These are phyloP conservation scores for Atkinsonella texensis DNA, from an alignment of 2,329 filamentous ascomycete species.

Conservation along the genomic window DNA sequence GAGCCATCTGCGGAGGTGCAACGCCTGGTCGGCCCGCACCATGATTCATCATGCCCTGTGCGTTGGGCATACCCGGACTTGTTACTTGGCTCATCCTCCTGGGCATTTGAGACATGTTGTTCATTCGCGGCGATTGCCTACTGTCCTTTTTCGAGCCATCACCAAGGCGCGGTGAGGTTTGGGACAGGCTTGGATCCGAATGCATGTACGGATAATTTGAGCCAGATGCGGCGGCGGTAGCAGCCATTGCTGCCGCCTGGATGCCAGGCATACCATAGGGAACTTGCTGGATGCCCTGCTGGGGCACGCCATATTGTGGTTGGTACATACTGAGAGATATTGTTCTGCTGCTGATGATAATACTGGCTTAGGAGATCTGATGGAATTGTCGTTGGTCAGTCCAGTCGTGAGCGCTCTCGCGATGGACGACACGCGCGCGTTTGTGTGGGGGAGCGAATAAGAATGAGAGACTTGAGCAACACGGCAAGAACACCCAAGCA, in stretches of 20 bases:
- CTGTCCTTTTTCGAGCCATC: slow-evolving; percentile 60
- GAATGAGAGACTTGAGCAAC: slow-evolving; percentile 6
- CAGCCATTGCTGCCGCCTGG: slow-evolving; percentile 84
- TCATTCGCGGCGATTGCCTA: slow-evolving; percentile 68
- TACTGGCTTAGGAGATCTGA: not conserved
- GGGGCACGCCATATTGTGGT: slow-evolving; percentile 61
- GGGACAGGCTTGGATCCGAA: slow-evolving; percentile 55
- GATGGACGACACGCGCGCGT: slow-evolving; percentile 4
- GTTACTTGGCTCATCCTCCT: slow-evolving; percentile 67
- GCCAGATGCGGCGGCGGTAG: slow-evolving; percentile 81
- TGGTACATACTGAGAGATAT: slow-evolving; percentile 56
- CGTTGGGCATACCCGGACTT: slow-evolving; percentile 61
- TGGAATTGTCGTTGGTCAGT: not conserved
- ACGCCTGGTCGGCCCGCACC: slow-evolving; percentile 36
- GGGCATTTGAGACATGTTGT: slow-evolving; percentile 46
- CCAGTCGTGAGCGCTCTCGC: not conserved
- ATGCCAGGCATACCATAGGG: slow-evolving; percentile 68
- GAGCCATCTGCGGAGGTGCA: slow-evolving; percentile 46
- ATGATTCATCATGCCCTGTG: slow-evolving; percentile 68
- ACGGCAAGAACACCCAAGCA: slow-evolving; percentile 6
- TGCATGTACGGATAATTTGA: slow-evolving; percentile 63
- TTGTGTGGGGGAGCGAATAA: slow-evolving; percentile 9
- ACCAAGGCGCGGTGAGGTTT: slow-evolving; percentile 67
- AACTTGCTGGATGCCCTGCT: slow-evolving; percentile 54
- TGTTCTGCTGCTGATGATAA: slow-evolving; percentile 16